Conservation (phyloP, 1,284 basidiomycete genomes). For the Apiotrichum gamsii region DNA sequence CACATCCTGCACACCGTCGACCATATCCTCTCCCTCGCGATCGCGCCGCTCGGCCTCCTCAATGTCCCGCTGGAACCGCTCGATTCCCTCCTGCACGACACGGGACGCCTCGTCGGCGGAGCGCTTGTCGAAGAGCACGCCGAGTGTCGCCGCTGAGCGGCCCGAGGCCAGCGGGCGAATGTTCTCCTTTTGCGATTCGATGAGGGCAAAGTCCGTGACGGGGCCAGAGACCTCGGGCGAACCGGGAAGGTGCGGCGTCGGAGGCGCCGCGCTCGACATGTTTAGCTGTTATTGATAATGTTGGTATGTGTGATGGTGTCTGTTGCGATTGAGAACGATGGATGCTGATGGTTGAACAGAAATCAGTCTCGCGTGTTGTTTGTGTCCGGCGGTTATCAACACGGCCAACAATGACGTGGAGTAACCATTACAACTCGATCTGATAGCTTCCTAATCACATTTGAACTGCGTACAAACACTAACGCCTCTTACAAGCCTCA, state of each 20-base stretch:
- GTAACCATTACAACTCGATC: too few species aligned
- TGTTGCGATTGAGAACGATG: background rate
- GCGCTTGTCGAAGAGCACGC: constrained; percentile 47
- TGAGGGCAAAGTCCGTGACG: constrained; percentile 47
- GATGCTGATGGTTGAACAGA: background rate
- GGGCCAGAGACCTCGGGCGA: constrained; percentile 25
- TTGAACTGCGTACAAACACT: too few species aligned
- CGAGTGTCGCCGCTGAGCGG: constrained; percentile 54
- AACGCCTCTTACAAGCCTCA: too few species aligned
- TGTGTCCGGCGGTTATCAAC: too few species aligned
- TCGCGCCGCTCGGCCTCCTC: constrained; percentile 44
- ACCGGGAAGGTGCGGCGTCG: background rate
- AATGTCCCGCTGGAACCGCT: constrained; percentile 43
- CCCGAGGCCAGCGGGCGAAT: constrained; percentile 54
- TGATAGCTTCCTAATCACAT: too few species aligned
- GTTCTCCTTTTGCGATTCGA: constrained; percentile 58
- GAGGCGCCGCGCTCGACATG: background rate
- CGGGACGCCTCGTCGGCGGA: constrained; percentile 42
- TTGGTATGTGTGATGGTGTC: background rate
- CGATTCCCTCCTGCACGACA: constrained; percentile 47
- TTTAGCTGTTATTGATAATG: constrained; percentile 5
- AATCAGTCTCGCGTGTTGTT: background rate
- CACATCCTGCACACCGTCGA: constrained; percentile 46
- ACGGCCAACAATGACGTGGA: too few species aligned
- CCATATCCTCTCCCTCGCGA: constrained; percentile 55